Evolutionary conservation across 768 basidiomycete species (phyloP).

Genomic region (Coprinopsis strossmayeri): DNA sequence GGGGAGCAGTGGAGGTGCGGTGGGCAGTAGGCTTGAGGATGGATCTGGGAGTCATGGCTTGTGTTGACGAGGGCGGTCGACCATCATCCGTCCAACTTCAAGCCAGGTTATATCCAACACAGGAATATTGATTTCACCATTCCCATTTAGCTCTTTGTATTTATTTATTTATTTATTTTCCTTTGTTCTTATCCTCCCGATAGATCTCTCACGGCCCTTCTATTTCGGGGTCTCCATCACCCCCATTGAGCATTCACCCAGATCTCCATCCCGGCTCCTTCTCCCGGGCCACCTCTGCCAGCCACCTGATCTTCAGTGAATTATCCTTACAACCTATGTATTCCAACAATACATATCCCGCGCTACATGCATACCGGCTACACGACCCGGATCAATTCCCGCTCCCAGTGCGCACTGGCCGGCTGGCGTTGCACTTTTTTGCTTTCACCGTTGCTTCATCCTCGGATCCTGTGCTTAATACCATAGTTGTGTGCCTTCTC

Average conservation of each 20-base stretch:
- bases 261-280: no score
- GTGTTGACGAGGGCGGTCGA: constrained; percentile 2
- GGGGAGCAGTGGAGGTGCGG: constrained; percentile 18
- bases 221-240: background rate
- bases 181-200: background rate
- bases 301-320: background rate
- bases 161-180: constrained; percentile 1
- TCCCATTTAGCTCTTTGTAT: background rate
- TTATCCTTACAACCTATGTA: no score
- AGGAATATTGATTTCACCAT: background rate
- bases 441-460: no score
- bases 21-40: constrained; percentile 47
- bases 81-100: constrained; percentile 2
- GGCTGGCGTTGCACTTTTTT: no score
- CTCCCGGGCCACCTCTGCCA: background rate
- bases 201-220: constrained; percentile 1
- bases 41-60: constrained; percentile 39
- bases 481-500: no score
- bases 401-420: no score
- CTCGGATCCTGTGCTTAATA: no score
- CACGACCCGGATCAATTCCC: no score
- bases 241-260: background rate
- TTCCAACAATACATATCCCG: no score
- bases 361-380: no score
- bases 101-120: constrained; percentile 1